Percentiles rank a stretch among this genome's conserved stretches.
Conservation (phyloP, 148 eudicot species). For the Silene uniflora region DNA sequence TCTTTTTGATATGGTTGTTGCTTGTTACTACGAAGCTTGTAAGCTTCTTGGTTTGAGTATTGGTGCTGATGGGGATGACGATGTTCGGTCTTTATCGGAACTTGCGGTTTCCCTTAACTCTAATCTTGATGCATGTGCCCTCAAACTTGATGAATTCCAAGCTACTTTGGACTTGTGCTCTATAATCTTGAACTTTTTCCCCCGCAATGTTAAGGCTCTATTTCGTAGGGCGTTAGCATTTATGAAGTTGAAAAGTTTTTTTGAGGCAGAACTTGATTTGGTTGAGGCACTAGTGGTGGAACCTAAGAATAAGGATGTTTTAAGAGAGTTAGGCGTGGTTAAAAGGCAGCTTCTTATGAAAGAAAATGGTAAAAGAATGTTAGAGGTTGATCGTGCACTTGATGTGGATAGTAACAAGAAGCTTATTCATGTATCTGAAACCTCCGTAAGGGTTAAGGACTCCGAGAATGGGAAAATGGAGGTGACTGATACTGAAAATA, state of each 20-base stretch:
- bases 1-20: not conserved
- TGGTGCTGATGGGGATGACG: not conserved
- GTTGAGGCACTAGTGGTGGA: not conserved
- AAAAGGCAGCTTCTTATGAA: not conserved
- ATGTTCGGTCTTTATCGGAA: not conserved
- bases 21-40: not conserved
- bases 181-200: too few species aligned
- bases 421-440: too few species aligned
- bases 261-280: not conserved
- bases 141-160: not conserved
- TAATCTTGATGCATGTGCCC: not conserved
- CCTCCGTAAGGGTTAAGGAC: not conserved
- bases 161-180: not conserved
- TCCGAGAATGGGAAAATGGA: not conserved
- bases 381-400: not conserved
- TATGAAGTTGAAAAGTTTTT: not conserved
- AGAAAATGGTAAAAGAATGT: not conserved
- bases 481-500: not conserved
- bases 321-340: not conserved
- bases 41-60: not conserved
- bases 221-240: not conserved
- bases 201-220: not conserved
- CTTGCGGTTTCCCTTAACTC: not conserved
- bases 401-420: too few species aligned
- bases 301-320: not conserved